Conservation (phyloP, 2,329 filamentous ascomycete species). For the Sarocladium oryzae region DNA sequence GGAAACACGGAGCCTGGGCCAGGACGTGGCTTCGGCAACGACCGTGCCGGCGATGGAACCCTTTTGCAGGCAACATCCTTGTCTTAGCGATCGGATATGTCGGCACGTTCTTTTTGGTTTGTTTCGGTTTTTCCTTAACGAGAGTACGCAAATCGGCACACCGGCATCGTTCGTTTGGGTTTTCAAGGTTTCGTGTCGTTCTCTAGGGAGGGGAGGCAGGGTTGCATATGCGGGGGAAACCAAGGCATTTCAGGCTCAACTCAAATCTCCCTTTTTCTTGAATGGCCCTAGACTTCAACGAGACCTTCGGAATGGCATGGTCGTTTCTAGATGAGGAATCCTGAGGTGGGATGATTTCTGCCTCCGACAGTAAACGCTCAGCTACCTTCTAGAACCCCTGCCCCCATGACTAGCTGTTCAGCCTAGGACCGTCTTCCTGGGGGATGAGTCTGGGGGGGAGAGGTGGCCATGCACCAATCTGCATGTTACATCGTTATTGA, state of each 20-base stretch:
- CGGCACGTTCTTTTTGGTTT: not conserved
- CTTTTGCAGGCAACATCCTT: not conserved
- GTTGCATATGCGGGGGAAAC: not conserved
- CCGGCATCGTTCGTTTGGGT: not conserved
- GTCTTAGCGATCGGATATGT: not conserved
- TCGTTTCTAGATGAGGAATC: too few species aligned
- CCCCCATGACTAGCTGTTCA: too few species aligned
- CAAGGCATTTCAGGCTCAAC: conserved; percentile 6
- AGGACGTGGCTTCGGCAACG: conserved; percentile 6
- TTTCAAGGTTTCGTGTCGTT: not conserved
- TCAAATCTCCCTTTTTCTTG: not conserved
- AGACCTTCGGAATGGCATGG: too few species aligned
- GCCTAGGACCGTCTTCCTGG: too few species aligned
- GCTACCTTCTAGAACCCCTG: too few species aligned
- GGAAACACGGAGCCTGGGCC: conserved; percentile 1
- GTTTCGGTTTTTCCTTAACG: too few species aligned
- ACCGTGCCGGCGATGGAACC: conserved; percentile 2
- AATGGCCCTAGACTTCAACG: too few species aligned
- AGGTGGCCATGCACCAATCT: too few species aligned
- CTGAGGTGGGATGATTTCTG: too few species aligned
- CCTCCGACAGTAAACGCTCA: too few species aligned
- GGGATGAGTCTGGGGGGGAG: too few species aligned
- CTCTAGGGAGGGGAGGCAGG: not conserved
- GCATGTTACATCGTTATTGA: too few species aligned
- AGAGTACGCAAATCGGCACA: not conserved